These are phyloP conservation scores for Melampsora larici-populina DNA, from an alignment of 1,284 basidiomycete genomes.

Conservation along the genomic window DNA sequence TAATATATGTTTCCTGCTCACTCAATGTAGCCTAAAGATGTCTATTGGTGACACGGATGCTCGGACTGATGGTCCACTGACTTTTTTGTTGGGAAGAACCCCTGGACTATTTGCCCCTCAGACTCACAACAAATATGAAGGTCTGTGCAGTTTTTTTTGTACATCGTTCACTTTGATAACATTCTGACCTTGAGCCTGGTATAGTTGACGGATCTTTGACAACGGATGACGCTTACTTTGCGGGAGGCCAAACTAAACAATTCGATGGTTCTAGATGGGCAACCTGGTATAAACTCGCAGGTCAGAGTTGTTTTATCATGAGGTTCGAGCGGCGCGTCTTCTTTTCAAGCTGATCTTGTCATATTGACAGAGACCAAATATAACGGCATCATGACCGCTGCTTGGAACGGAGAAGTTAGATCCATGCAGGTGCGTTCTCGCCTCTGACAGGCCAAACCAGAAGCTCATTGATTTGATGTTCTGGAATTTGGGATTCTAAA, in stretches of 20 bases:
- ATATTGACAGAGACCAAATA: background rate
- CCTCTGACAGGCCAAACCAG: background rate
- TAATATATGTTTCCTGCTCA: background rate
- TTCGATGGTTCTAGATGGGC: slow-evolving; percentile 1
- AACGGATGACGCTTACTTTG: slow-evolving; percentile 1
- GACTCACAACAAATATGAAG: background rate
- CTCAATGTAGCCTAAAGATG: background rate
- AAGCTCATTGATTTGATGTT: background rate
- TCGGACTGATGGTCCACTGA: background rate
- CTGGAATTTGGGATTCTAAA: background rate
- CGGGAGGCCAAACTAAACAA: background rate
- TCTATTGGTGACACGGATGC: background rate
- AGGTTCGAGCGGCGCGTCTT: background rate
- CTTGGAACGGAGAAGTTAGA: background rate
- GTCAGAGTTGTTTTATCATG: background rate
- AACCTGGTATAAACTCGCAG: slow-evolving; percentile 5
- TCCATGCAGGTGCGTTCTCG: background rate
- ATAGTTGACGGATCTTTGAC: background rate
- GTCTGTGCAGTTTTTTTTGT: too few relatives aligned
- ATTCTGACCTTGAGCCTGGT: too few relatives aligned
- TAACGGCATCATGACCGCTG: background rate
- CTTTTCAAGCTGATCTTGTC: background rate
- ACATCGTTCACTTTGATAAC: too few relatives aligned
- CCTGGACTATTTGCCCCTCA: background rate
- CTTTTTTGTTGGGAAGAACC: background rate